phyloP scores from a whole-genome alignment of 768 basidiomycete genomes.

The Rhodosporidiobolus sp. region DNA sequence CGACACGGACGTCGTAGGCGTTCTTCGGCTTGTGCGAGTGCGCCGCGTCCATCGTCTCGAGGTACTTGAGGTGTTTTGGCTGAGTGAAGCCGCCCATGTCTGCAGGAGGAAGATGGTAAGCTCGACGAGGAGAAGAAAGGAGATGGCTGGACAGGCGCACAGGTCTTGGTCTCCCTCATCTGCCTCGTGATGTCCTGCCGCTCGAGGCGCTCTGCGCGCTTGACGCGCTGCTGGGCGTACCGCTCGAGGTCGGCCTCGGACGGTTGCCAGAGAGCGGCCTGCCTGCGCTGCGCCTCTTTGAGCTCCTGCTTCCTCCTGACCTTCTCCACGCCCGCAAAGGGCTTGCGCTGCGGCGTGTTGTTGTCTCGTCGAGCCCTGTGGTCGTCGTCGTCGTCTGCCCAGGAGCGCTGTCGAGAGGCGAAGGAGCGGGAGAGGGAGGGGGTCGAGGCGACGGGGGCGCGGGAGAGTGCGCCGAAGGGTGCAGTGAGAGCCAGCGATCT shows the following conservation, averaged over 20 bases:
- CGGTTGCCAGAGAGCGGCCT: not conserved
- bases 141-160: not conserved
- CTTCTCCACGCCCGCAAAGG: too few species aligned
- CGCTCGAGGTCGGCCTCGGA: slow-evolving; percentile 8
- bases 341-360: too few species aligned
- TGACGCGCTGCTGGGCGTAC: not conserved
- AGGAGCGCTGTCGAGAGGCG: too few species aligned
- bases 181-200: slow-evolving; percentile 33
- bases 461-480: too few species aligned
- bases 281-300: not conserved
- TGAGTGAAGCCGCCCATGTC: slow-evolving; percentile 41
- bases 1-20: slow-evolving; percentile 45
- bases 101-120: not conserved
- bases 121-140: not conserved
- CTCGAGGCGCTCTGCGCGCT: slow-evolving; percentile 32
- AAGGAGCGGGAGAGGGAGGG: too few species aligned
- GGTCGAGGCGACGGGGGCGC: too few species aligned
- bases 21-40: slow-evolving; percentile 21
- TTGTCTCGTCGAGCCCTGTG: too few species aligned
- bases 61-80: slow-evolving; percentile 28
- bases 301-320: not conserved
- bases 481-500: too few species aligned
- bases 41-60: slow-evolving; percentile 23
- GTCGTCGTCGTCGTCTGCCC: too few species aligned
- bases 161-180: slow-evolving; percentile 34